Percentiles rank a stretch among this genome's conserved stretches.
phyloP scores from a whole-genome alignment of 1,139 yeast genomes.

The Suhomyces terraborum region DNA sequence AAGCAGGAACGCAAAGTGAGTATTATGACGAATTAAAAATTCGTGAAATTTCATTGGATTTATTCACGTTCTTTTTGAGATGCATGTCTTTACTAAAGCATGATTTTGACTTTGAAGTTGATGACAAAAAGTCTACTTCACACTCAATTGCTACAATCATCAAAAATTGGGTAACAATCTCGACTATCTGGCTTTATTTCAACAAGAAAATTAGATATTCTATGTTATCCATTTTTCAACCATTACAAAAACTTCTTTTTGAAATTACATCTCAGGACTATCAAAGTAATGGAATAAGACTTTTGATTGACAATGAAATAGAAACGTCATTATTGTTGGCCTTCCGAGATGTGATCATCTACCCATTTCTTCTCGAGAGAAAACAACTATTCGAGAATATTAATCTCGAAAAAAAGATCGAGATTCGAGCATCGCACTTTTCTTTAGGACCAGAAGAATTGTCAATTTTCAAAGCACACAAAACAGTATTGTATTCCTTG shows the following conservation, averaged over 20 bases:
- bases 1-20: conserved; percentile 14
- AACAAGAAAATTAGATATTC: conserved; percentile 33
- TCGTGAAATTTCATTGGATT: conserved; percentile 36
- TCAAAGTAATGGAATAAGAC: conserved; percentile 5
- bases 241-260: conserved; percentile 29
- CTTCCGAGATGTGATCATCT: conserved; percentile 34
- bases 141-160: not conserved
- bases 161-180: conserved; percentile 15
- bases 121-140: not conserved
- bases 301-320: conserved; percentile 26
- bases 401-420: not conserved
- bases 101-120: conserved; percentile 20
- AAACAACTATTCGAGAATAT: conserved; percentile 7
- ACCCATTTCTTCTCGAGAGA: conserved; percentile 32
- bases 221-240: conserved; percentile 33
- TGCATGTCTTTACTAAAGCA: conserved; percentile 27
- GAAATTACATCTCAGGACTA: conserved; percentile 20
- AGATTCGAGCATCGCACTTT: not conserved
- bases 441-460: not conserved
- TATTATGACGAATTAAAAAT: conserved; percentile 32
- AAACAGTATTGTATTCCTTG: conserved; percentile 14
- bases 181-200: conserved; percentile 35
- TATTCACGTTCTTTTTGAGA: conserved; percentile 29
- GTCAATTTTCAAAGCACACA: not conserved
- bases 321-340: conserved; percentile 34